Conservation (phyloP, 257 asterid genomes). For the Petrea volubilis region DNA sequence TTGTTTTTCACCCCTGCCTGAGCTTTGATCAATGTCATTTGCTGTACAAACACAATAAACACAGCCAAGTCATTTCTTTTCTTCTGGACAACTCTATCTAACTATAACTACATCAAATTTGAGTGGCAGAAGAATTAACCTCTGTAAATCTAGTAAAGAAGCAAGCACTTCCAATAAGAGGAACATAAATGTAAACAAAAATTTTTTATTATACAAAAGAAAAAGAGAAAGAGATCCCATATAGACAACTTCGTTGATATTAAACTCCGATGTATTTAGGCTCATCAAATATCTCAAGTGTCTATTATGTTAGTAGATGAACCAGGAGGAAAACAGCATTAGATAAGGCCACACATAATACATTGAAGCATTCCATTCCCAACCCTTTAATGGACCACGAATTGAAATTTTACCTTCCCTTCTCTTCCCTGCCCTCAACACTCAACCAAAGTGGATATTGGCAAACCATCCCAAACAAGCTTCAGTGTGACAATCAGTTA, state of each 20-base stretch:
- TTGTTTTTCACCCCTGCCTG: constrained; percentile 80
- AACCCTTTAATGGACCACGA: too few relatives aligned
- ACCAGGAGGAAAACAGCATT: not conserved
- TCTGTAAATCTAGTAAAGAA: not conserved
- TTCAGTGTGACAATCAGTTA: not conserved
- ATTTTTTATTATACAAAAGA: not conserved
- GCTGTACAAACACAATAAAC: constrained; percentile 39
- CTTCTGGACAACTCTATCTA: not conserved
- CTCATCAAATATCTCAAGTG: not conserved
- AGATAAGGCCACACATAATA: not conserved
- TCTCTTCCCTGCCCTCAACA: not conserved
- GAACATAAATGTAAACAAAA: not conserved
- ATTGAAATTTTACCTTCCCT: too few relatives aligned
- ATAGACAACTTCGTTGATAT: not conserved
- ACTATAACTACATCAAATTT: not conserved
- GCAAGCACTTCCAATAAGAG: not conserved
- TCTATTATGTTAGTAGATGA: not conserved
- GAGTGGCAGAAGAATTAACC: not conserved
- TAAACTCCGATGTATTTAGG: not conserved
- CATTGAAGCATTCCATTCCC: not conserved
- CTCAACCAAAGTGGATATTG: not conserved
- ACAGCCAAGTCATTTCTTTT: not conserved
- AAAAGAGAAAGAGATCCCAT: not conserved
- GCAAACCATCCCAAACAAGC: not conserved
- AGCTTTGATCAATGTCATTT: constrained; percentile 77